Evolutionary conservation across 768 basidiomycete genomes (phyloP).

Genomic region (Boletus edulis): DNA sequence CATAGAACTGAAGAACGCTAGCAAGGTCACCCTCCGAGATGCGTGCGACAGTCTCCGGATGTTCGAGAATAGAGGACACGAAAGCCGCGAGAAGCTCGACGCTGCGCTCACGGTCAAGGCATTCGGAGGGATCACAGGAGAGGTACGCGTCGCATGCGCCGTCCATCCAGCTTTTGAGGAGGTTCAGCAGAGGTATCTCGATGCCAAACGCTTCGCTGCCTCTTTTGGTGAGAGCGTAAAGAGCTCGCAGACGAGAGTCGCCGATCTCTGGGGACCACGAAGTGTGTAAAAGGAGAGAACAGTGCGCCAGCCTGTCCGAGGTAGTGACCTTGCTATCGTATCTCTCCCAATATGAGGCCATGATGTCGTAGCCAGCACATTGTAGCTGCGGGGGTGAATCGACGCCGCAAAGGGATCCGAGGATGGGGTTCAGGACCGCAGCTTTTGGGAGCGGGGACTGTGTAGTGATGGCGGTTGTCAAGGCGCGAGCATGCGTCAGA

Average conservation of each 20-base stretch:
- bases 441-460: slow-evolving; percentile 56
- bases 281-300: slow-evolving; percentile 55
- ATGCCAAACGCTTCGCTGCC: slow-evolving; percentile 64
- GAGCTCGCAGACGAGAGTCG: slow-evolving; percentile 66
- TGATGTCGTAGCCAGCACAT: slow-evolving; percentile 68
- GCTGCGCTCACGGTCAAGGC: slow-evolving; percentile 60
- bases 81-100: slow-evolving; percentile 60
- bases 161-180: slow-evolving; percentile 65
- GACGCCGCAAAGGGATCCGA: slow-evolving; percentile 54
- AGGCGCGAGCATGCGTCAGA: slow-evolving; percentile 55
- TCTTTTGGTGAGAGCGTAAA: slow-evolving; percentile 59
- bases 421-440: slow-evolving; percentile 54
- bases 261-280: slow-evolving; percentile 69
- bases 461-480: slow-evolving; percentile 50
- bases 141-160: slow-evolving; percentile 57
- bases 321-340: slow-evolving; percentile 46
- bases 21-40: slow-evolving; percentile 57
- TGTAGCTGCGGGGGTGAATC: slow-evolving; percentile 58
- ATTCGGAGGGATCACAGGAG: slow-evolving; percentile 37
- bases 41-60: slow-evolving; percentile 54
- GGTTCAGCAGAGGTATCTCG: slow-evolving; percentile 52
- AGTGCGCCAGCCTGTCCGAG: slow-evolving; percentile 60
- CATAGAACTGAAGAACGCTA: slow-evolving; percentile 61
- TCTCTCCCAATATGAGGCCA: slow-evolving; percentile 68
- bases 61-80: slow-evolving; percentile 49